These are phyloP conservation scores for Spathaspora sp. DNA, from an alignment of 1,139 yeast species.

Conservation along the genomic window DNA sequence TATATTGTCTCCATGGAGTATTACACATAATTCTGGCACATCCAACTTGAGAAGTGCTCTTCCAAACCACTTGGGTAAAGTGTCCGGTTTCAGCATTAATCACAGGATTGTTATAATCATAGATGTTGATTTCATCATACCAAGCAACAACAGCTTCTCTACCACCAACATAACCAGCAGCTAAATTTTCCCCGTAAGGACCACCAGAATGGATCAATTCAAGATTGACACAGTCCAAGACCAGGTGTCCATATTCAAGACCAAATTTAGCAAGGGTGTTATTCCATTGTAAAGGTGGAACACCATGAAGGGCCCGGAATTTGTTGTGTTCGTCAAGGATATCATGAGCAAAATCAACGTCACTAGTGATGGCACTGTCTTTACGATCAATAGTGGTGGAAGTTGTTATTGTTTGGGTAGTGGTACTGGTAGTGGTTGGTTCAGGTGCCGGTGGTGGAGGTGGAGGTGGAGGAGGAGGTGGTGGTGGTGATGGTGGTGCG, in stretches of 20 bases:
- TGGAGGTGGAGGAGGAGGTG: background rate
- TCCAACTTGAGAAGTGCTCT: slow-evolving; percentile 63
- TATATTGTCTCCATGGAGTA: slow-evolving; percentile 53
- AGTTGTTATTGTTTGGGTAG: slow-evolving; percentile 10
- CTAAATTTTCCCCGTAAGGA: slow-evolving; percentile 85
- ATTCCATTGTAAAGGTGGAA: slow-evolving; percentile 49
- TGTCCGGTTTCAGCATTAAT: slow-evolving; percentile 52
- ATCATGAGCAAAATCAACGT: slow-evolving; percentile 24
- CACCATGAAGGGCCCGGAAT: slow-evolving; percentile 55
- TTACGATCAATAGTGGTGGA: slow-evolving; percentile 4
- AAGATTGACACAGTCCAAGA: slow-evolving; percentile 54
- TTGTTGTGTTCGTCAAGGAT: slow-evolving; percentile 51
- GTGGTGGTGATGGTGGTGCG: background rate
- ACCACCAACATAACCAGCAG: slow-evolving; percentile 60
- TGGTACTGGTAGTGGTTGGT: slow-evolving; percentile 11
- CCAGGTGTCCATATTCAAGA: slow-evolving; percentile 39
- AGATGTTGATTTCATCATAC: slow-evolving; percentile 69
- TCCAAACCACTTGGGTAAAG: slow-evolving; percentile 89
- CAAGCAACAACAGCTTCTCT: slow-evolving; percentile 74
- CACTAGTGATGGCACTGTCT: slow-evolving; percentile 12
- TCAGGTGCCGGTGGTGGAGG: background rate
- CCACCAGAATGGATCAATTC: slow-evolving; percentile 55
- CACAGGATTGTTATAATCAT: slow-evolving; percentile 47
- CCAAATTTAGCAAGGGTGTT: slow-evolving; percentile 47
- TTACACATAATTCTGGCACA: slow-evolving; percentile 62